phyloP scores from a whole-genome alignment of 257 asterid genomes.

The Nicotiana attenuata region DNA sequence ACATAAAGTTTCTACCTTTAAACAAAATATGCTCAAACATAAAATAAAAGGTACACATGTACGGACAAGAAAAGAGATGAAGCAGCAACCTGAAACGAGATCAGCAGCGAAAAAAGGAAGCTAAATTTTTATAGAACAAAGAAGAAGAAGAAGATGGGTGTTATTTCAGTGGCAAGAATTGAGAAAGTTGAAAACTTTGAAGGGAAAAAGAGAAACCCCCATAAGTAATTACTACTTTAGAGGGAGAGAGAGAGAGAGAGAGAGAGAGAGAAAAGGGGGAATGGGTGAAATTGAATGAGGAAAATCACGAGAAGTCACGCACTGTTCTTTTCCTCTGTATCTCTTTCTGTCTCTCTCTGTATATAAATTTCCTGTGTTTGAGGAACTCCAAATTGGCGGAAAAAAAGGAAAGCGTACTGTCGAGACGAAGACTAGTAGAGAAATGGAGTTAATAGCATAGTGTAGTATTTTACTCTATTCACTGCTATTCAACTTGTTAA shows the following conservation, averaged over 20 bases:
- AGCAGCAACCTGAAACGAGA: neutral
- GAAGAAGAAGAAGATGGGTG: conserved; percentile 18
- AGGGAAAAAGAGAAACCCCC: neutral
- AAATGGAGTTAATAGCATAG: too few relatives aligned
- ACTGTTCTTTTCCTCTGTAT: conserved; percentile 7
- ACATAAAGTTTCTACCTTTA: neutral
- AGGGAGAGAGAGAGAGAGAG: neutral
- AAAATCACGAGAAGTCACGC: conserved; percentile 19
- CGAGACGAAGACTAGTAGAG: neutral
- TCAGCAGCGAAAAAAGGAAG: neutral
- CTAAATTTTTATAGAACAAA: conserved; percentile 19
- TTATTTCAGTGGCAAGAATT: conserved; percentile 8
- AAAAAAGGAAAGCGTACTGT: neutral
- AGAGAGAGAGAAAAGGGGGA: neutral
- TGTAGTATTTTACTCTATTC: too few relatives aligned
- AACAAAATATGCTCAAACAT: neutral
- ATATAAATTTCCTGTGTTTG: neutral
- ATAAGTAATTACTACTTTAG: neutral
- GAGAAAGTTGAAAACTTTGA: conserved; percentile 15
- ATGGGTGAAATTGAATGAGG: conserved; percentile 22
- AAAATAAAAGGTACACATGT: neutral
- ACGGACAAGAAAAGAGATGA: neutral
- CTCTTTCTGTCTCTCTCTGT: neutral
- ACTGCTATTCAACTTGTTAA: too few relatives aligned
- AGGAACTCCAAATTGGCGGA: conserved; percentile 12